These are phyloP conservation scores for Drechmeria coniospora DNA, from an alignment of 2,329 filamentous ascomycete species.

Conservation along the genomic window DNA sequence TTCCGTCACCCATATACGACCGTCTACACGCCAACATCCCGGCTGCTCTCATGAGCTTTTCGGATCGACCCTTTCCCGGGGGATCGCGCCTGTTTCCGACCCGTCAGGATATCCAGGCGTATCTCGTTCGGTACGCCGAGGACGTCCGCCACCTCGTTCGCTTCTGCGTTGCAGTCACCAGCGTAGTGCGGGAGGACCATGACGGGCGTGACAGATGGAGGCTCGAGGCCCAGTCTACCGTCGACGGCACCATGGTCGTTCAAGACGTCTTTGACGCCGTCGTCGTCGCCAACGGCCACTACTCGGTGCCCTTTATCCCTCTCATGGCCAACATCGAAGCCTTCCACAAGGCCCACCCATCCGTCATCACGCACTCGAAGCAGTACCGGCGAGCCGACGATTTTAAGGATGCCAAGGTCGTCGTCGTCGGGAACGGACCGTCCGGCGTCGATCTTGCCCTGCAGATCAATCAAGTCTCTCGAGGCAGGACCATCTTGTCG, in stretches of 20 bases:
- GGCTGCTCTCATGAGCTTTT: slow-evolving; percentile 64
- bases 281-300: slow-evolving; percentile 63
- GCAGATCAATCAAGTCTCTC: slow-evolving; percentile 52
- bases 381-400: slow-evolving; percentile 52
- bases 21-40: slow-evolving; percentile 78
- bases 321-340: slow-evolving; percentile 40
- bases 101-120: slow-evolving; percentile 54
- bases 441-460: slow-evolving; percentile 71
- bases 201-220: slow-evolving; percentile 39
- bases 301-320: slow-evolving; percentile 53
- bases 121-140: slow-evolving; percentile 56
- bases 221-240: slow-evolving; percentile 36
- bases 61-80: slow-evolving; percentile 49
- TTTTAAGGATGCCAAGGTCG: slow-evolving; percentile 55
- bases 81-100: slow-evolving; percentile 59
- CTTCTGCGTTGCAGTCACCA: slow-evolving; percentile 56
- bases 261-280: slow-evolving; percentile 54
- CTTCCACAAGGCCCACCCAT: slow-evolving; percentile 45
- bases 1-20: slow-evolving; percentile 75
- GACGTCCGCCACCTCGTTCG: slow-evolving; percentile 51
- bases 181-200: slow-evolving; percentile 25
- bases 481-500: slow-evolving; percentile 47
- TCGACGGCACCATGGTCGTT: slow-evolving; percentile 20
- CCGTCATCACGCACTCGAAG: slow-evolving; percentile 59
- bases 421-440: slow-evolving; percentile 72